Evolutionary conservation across 495 filamentous ascomycete species (phyloP), one percentile per base, ranked within the genome.

Genomic region (Neurospora pannonica): DNA sequence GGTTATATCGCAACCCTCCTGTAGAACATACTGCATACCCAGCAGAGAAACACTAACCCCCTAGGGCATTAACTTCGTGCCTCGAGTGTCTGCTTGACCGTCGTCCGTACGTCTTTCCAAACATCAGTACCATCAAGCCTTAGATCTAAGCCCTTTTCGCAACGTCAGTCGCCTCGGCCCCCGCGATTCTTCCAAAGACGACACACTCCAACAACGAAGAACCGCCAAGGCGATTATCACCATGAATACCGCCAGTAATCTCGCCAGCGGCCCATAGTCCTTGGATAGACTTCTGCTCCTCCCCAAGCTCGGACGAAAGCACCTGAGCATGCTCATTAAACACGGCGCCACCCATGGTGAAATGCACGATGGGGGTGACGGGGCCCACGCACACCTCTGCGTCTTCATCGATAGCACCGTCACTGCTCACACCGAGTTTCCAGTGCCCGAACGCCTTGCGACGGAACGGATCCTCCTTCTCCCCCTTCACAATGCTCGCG

Each of bases 291-390:
- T 73, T 77, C 48, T 80, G 73, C 15, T 76, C 75, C 21, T 42
- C 15, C 1, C 74, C 81, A 2, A 82, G 73, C 38, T 78, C 73
- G 3, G 78, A 77, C 37, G 78, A 77, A 13, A 88, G 73, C 11
- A 88, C 82, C 73, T 84, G 82, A 4, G 80, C 79, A 36, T 81
- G 76, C 69, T 82, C 76, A 74, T 87, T 84, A 70, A 88, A 84
- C 7, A 84, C 80, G 19, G 83, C 86, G 5, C 87, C 87, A 9
- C 87, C 87, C 87, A 89, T 89, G 19, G 87, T 89, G 72, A 89
- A 91, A 72, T 91, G 89, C 17, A 87, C 82, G 2, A 90, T 87
- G 0, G 89, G 89, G 70, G 89, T 91, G 4, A 91, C 86, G 17
- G 77, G 81, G 7, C 88, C 89, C 0, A 90, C 80, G 75, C 84